A percentile compares a stretch with the other conserved stretches of the same genome.
These are phyloP conservation scores for Castanopsis chinensis DNA, from an alignment of 306 rosid species.

Conservation along the genomic window DNA sequence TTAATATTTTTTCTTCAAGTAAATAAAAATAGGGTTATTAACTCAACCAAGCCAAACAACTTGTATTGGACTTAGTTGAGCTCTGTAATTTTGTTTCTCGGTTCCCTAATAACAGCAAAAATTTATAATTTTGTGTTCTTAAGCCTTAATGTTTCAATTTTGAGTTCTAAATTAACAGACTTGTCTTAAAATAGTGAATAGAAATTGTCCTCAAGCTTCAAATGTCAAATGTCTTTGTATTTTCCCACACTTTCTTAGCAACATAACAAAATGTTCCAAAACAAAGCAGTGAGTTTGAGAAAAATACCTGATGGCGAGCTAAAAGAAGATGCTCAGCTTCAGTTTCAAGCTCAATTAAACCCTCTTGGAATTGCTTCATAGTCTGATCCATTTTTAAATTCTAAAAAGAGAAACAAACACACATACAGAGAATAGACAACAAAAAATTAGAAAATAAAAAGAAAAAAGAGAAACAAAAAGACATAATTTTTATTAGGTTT, in stretches of 20 bases:
- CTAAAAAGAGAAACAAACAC: no score
- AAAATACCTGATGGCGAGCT: slow-evolving; percentile 63
- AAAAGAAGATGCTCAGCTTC: slow-evolving; percentile 81
- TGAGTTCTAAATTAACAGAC: neutral
- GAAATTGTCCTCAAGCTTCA: neutral
- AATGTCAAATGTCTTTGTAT: neutral
- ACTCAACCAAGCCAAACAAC: neutral
- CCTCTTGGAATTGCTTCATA: slow-evolving; percentile 45
- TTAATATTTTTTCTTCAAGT: no score
- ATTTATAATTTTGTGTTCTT: neutral
- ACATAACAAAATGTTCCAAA: neutral
- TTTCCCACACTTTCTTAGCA: neutral
- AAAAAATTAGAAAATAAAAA: no score
- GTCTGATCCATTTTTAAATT: slow-evolving; percentile 46
- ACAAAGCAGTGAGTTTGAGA: neutral
- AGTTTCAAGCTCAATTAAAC: slow-evolving; percentile 59
- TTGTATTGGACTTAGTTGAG: no score
- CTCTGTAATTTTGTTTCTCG: neutral
- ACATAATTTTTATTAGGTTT: no score
- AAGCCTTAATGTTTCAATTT: neutral
- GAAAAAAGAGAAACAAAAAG: no score
- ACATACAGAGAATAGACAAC: no score
- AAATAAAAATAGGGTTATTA: neutral
- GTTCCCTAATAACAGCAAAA: no score
- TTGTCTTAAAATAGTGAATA: neutral